Evolutionary conservation across 148 eudicot genomes (phyloP), one percentile per base, ranked within the genome.

Genomic region (Agrostemma githago): DNA sequence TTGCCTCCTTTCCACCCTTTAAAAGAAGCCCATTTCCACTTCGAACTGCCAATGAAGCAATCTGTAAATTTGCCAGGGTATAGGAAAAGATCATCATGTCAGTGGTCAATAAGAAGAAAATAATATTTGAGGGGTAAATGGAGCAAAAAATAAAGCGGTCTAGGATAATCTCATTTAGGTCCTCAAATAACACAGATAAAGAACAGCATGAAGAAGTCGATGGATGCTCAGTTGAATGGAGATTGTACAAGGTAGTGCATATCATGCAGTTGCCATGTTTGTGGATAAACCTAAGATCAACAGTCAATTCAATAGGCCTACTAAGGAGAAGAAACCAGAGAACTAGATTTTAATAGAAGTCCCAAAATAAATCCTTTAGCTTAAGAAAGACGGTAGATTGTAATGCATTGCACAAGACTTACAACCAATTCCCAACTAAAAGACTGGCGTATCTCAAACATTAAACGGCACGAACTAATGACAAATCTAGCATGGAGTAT

Each of bases 1-100:
- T 89, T 59, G 99, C 99, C 81, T 95, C 99, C 64, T 95, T 95
- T 72, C 98, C 98, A 63, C 98, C 97, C 85, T 95, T 95, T 76
- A 95, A 78, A 63, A 95, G 86, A 76, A 95, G 90, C 75, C 98
- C 98, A 74, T 92, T 95, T 68, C 98, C 98, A 80, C 91, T 88
- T 67, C 97, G 84, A 37, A 95, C 83, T 46, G 98, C 98, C 79
- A 95, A 81, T 60, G 98, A 92, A 84, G 97, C 97, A 80, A 95
- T 95, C 97, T 92, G 81, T 44, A 63, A 76, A 53, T 39, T 51
- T 61, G 5, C 17, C 2, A 8, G 60, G 65, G 21, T 21, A 15
- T 3, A 53, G n/a, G 20, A 9, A 62, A 8, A 56, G 34, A 72
- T 51, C 42, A 70, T 40, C 58, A 34, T 51, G 48, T 68, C 54